Conservation (phyloP, 257 asterid species). For the Salvia hispanica region DNA sequence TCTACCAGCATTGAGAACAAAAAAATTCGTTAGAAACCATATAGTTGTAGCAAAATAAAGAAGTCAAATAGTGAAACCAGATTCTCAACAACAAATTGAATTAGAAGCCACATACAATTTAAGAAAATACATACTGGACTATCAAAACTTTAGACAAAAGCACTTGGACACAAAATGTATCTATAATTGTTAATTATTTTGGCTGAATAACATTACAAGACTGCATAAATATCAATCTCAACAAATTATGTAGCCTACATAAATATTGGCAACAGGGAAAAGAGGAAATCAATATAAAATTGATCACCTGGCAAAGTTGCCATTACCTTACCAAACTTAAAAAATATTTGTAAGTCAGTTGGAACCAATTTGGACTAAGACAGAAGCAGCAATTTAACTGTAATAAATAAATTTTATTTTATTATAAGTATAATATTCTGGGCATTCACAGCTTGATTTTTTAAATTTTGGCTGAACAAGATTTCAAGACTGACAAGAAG, state of each 20-base stretch:
- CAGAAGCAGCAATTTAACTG: too few relatives aligned
- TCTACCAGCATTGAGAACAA: constrained; percentile 39
- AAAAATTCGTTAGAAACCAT: background rate
- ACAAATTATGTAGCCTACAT: constrained; percentile 3
- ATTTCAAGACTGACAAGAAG: constrained; percentile 20
- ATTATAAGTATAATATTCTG: too few relatives aligned
- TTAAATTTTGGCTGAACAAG: constrained; percentile 20
- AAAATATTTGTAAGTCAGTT: background rate
- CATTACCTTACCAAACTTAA: background rate
- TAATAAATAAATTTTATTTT: too few relatives aligned
- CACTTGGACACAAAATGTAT: too few relatives aligned
- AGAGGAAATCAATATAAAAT: constrained; percentile 29
- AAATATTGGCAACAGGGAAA: constrained; percentile 52
- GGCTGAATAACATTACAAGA: constrained; percentile 8
- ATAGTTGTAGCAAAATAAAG: background rate
- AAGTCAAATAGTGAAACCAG: background rate
- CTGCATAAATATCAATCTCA: constrained; percentile 24
- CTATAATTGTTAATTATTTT: constrained; percentile 18
- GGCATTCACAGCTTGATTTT: too few relatives aligned
- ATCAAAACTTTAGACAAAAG: too few relatives aligned
- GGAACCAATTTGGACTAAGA: background rate
- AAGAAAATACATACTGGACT: too few relatives aligned
- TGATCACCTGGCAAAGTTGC: constrained; percentile 54
- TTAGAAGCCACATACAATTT: too few relatives aligned
- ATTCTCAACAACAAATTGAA: background rate